These are phyloP conservation scores for Pleurotus djamor DNA, from an alignment of 768 basidiomycete genomes.

Conservation along the genomic window DNA sequence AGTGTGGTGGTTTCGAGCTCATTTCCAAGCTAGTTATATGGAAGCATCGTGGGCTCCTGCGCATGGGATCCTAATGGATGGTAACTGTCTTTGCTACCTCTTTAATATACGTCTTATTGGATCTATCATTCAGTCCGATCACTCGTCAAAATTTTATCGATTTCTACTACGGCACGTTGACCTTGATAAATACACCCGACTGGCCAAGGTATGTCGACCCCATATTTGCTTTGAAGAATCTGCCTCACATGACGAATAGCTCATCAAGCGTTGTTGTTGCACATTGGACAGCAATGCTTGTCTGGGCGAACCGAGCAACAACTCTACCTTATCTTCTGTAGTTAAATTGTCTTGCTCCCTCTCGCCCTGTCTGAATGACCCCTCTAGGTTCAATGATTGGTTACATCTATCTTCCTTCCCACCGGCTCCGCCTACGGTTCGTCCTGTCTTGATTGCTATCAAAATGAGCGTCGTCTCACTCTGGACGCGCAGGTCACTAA, in stretches of 20 bases:
- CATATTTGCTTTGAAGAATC: no score
- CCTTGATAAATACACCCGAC: constrained; percentile 7
- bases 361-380: neutral
- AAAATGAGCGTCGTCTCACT: neutral
- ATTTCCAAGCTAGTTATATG: constrained; percentile 11
- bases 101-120: no score
- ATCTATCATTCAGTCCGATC: constrained; percentile 7
- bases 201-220: constrained; percentile 5
- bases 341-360: neutral
- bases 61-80: constrained; percentile 13
- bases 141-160: constrained; percentile 18
- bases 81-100: neutral
- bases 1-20: neutral
- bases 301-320: constrained; percentile 8
- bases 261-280: constrained; percentile 3
- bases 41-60: constrained; percentile 15
- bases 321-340: constrained; percentile 10
- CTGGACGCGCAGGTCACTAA: neutral
- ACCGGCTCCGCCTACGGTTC: neutral
- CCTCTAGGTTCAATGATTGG: constrained; percentile 10
- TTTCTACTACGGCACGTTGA: constrained; percentile 13
- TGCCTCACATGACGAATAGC: neutral
- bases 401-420: constrained; percentile 11
- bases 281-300: constrained; percentile 4
- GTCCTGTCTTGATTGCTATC: neutral